Conservation (phyloP, 176 grass and related monocot species). For the Bonia amplexicaulis region DNA sequence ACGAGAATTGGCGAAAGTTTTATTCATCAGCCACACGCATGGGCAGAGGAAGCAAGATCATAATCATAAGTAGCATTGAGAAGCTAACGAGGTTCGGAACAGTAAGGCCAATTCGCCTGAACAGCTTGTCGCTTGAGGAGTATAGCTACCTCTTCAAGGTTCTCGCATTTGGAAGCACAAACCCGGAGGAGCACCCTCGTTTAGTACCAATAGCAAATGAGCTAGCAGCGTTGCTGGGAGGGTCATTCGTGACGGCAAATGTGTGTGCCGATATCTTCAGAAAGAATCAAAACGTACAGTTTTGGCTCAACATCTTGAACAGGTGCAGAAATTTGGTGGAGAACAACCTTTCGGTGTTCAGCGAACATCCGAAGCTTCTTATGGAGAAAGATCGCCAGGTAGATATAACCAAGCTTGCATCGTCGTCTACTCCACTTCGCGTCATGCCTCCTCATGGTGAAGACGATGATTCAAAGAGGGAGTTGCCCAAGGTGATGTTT, state of each 20-base stretch:
- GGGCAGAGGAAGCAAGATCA: constrained; percentile 28
- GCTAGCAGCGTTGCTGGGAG: background rate
- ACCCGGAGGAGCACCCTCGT: constrained; percentile 10
- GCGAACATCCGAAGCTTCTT: constrained; percentile 25
- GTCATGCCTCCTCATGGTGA: constrained; percentile 13
- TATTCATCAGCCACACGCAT: background rate
- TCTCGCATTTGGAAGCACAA: constrained; percentile 27
- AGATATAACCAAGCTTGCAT: background rate
- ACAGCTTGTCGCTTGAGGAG: background rate
- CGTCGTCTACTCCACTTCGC: background rate
- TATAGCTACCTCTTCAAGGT: constrained; percentile 32
- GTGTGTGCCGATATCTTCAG: background rate
- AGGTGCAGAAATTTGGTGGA: background rate
- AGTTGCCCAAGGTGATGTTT: constrained; percentile 25
- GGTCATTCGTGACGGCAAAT: constrained; percentile 5
- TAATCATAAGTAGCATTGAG: background rate
- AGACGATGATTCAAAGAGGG: background rate
- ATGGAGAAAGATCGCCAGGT: background rate
- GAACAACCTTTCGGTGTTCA: background rate
- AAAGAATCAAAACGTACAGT: constrained; percentile 13
- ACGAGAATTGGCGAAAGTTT: background rate
- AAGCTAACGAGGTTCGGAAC: background rate
- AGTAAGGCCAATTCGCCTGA: background rate
- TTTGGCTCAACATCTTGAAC: background rate
- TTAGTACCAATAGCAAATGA: background rate